Conservation (phyloP, 139 green algal species). For the Tetraselmis chui region DNA sequence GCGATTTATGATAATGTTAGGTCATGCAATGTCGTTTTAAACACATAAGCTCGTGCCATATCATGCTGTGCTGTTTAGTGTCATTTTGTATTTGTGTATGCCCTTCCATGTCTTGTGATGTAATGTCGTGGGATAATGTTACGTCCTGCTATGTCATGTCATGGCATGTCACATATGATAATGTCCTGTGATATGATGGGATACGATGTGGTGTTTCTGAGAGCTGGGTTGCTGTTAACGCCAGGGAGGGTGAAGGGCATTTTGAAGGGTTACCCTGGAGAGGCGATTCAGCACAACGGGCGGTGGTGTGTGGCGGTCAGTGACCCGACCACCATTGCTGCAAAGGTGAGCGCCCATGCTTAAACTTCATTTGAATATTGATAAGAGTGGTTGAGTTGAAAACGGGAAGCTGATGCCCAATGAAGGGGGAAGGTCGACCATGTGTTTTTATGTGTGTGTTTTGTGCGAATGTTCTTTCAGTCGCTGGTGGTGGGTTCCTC, state of each 20-base stretch:
- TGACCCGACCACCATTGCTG: background rate
- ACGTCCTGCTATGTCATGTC: background rate
- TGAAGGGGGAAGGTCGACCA: too few species aligned
- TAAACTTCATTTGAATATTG: too few species aligned
- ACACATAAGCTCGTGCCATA: too few species aligned
- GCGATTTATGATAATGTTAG: too few species aligned
- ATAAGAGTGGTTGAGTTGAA: too few species aligned
- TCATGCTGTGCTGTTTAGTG: background rate
- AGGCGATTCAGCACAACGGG: background rate
- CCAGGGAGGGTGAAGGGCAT: too few species aligned
- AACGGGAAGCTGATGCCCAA: too few species aligned
- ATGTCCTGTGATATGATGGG: background rate
- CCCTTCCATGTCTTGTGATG: background rate
- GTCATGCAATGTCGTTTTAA: too few species aligned
- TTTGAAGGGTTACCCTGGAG: background rate
- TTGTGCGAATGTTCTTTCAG: too few species aligned
- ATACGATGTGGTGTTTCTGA: background rate
- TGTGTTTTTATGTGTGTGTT: too few species aligned
- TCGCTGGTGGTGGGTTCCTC: slow-evolving; percentile 50
- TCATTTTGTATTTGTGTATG: background rate
- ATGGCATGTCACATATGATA: background rate
- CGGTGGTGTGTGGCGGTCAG: background rate
- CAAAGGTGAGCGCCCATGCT: background rate
- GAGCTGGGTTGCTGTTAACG: too few species aligned
- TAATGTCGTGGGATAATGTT: background rate